Conservation (phyloP, 345 rosid species). For the Euclidium syriacum region DNA sequence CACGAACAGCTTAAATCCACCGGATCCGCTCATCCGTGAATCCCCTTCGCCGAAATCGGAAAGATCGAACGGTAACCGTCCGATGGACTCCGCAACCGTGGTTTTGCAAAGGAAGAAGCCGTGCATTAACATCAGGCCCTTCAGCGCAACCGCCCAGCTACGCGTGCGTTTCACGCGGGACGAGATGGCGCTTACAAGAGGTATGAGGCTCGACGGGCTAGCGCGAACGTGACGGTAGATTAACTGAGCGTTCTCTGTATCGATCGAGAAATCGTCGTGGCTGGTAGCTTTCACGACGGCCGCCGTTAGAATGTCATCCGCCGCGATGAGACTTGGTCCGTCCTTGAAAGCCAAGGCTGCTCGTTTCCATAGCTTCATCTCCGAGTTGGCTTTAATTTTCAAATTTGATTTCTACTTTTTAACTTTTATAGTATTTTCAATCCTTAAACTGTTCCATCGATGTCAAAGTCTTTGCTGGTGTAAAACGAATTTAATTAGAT, state of each 20-base stretch:
- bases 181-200: constrained; percentile 44
- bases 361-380: constrained; percentile 59
- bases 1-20: constrained; percentile 53
- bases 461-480: neutral
- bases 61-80: constrained; percentile 66
- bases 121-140: constrained; percentile 69
- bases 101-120: constrained; percentile 63
- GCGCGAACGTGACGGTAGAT: constrained; percentile 54
- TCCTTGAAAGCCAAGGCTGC: constrained; percentile 66
- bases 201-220: constrained; percentile 46
- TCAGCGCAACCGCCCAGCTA: constrained; percentile 75
- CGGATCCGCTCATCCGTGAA: constrained; percentile 22
- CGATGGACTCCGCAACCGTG: constrained; percentile 38
- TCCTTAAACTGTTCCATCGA: neutral
- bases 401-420: neutral
- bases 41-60: constrained; percentile 49
- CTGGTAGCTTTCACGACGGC: constrained; percentile 74
- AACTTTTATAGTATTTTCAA: neutral
- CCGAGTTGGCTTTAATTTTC: neutral
- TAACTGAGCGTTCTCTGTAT: constrained; percentile 48
- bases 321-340: constrained; percentile 42
- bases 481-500: neutral
- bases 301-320: constrained; percentile 48
- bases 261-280: constrained; percentile 57
- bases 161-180: constrained; percentile 53